phyloP scores from a whole-genome alignment of 2,329 filamentous ascomycete species.

The Colletotrichum cordylinicola region DNA sequence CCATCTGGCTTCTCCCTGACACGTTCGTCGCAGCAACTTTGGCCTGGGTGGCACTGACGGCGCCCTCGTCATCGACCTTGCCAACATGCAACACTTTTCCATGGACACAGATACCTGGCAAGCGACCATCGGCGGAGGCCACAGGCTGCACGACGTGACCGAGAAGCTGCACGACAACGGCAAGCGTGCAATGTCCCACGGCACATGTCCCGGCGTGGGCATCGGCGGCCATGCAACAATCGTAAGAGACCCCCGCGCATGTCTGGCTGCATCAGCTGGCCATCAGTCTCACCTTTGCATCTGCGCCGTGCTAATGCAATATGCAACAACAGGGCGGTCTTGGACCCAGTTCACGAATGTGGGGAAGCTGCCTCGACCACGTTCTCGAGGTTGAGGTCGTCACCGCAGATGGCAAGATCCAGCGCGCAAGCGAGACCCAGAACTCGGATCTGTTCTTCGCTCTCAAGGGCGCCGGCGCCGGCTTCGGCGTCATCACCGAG shows the following conservation, averaged over 20 bases:
- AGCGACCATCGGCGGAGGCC: conserved; percentile 61
- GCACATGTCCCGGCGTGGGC: conserved; percentile 64
- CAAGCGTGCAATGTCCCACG: conserved; percentile 63
- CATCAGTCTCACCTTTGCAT: neutral
- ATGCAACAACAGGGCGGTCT: conserved; percentile 54
- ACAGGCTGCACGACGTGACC: conserved; percentile 57
- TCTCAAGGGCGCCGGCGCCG: conserved; percentile 60
- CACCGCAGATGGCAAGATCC: conserved; percentile 58
- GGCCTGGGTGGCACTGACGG: conserved; percentile 57
- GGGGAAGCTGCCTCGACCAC: conserved; percentile 62
- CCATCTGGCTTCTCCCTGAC: neutral
- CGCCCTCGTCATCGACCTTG: conserved; percentile 59
- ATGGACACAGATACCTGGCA: conserved; percentile 59
- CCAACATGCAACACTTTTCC: conserved; percentile 55
- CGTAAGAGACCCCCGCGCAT: conserved; percentile 37
- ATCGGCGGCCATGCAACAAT: conserved; percentile 65
- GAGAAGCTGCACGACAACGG: conserved; percentile 54
- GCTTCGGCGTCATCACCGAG: conserved; percentile 62
- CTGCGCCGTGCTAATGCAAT: conserved; percentile 1
- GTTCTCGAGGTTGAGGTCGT: conserved; percentile 61
- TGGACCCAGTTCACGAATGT: conserved; percentile 64
- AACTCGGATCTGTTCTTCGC: conserved; percentile 63
- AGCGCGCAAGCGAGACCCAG: conserved; percentile 49
- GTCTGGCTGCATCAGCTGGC: neutral
- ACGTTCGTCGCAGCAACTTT: conserved; percentile 34